phyloP scores from a whole-genome alignment of 305 asterid genomes.

The Ilex paraguariensis region DNA sequence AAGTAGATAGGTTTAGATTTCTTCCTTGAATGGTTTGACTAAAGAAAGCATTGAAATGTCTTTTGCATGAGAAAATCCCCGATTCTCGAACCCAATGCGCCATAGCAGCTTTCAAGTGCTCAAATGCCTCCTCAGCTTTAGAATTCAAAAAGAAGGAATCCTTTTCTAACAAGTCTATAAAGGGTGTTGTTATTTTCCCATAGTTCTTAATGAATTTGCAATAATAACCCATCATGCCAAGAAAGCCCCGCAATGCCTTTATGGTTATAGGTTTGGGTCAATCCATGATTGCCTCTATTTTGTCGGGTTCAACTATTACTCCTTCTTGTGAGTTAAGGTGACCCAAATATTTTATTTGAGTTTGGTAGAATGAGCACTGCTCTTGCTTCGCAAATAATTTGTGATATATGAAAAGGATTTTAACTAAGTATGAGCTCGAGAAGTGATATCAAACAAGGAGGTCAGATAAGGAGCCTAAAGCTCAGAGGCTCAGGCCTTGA shows the following conservation, averaged over 20 bases:
- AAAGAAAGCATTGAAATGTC: background rate
- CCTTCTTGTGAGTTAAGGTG: background rate
- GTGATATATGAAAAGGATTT: too few relatives aligned
- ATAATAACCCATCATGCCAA: background rate
- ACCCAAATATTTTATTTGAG: background rate
- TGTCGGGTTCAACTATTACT: background rate
- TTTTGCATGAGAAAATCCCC: background rate
- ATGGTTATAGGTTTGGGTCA: background rate
- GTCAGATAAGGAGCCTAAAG: too few relatives aligned
- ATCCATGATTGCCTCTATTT: background rate
- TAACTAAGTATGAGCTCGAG: too few relatives aligned
- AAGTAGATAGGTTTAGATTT: background rate
- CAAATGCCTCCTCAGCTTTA: background rate
- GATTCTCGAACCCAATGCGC: background rate
- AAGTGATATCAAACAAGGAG: too few relatives aligned
- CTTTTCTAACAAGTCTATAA: background rate
- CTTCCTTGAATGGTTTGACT: background rate
- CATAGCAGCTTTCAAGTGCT: background rate
- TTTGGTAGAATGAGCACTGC: background rate
- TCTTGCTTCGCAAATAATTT: background rate
- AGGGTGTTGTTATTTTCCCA: background rate
- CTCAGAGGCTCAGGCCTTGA: too few relatives aligned
- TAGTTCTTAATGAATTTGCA: background rate
- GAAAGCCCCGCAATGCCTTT: constrained; percentile 2
- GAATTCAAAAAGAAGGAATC: background rate